These are phyloP conservation scores for Herpetospermum pedunculosum DNA, from an alignment of 306 rosid genomes.

Conservation along the genomic window DNA sequence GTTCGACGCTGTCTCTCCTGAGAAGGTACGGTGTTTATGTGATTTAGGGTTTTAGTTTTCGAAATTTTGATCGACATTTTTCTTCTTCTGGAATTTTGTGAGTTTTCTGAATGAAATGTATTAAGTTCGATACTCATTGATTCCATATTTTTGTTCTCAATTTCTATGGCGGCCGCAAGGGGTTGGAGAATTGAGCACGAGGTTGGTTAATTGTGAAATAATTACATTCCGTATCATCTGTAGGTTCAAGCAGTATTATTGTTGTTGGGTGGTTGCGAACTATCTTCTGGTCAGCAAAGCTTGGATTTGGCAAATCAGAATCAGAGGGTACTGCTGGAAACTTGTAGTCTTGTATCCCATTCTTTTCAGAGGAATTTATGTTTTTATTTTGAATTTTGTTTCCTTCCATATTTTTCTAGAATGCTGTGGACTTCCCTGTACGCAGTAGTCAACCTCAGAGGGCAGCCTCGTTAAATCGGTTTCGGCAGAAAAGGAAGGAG, in stretches of 20 bases:
- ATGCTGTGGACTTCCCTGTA: conserved; percentile 35
- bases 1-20: conserved; percentile 78
- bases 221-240: conserved; percentile 7
- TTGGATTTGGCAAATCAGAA: conserved; percentile 32
- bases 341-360: background rate
- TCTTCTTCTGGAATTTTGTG: background rate
- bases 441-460: conserved; percentile 72
- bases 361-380: background rate
- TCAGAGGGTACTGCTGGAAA: conserved; percentile 43
- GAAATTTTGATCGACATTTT: background rate
- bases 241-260: conserved; percentile 85
- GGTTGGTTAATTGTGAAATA: background rate
- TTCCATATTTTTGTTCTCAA: background rate
- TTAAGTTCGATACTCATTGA: background rate
- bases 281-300: conserved; percentile 41
- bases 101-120: background rate
- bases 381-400: background rate
- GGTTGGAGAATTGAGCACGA: background rate
- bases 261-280: conserved; percentile 71
- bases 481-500: conserved; percentile 88
- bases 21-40: conserved; percentile 33
- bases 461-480: conserved; percentile 69
- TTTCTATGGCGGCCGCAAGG: background rate
- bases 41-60: conserved; percentile 10
- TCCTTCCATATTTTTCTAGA: conserved; percentile 27